phyloP scores from a whole-genome alignment of 202 grass and related monocot genomes.

The Tripidium arundinaceum region DNA sequence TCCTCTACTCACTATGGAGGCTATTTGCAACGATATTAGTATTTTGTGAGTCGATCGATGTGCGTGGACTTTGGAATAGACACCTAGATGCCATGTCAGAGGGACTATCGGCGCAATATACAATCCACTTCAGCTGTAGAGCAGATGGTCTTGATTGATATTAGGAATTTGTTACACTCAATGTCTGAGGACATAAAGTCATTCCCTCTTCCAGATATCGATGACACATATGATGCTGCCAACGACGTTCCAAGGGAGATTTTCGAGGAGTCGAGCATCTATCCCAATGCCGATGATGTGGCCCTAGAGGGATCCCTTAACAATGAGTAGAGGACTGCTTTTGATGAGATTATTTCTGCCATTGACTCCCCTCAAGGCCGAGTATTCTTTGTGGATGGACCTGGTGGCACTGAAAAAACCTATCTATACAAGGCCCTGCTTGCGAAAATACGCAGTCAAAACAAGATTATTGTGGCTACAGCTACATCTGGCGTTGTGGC shows the following conservation, averaged over 20 bases:
- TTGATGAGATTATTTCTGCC: neutral
- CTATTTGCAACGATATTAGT: neutral
- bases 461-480: too few species aligned
- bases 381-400: too few species aligned
- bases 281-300: neutral
- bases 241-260: neutral
- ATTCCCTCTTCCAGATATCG: neutral
- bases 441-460: too few species aligned
- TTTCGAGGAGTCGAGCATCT: neutral
- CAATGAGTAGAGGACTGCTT: neutral
- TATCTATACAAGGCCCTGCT: too few species aligned
- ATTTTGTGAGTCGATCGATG: too few species aligned
- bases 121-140: neutral
- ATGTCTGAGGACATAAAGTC: neutral
- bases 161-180: neutral
- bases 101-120: neutral
- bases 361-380: neutral
- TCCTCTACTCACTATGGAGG: neutral
- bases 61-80: neutral
- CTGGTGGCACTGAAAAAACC: too few species aligned
- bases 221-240: neutral
- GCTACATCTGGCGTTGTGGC: too few species aligned
- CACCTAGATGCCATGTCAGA: neutral
- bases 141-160: neutral
- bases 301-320: neutral